Base-by-base conservation (phyloP, 1,284 basidiomycete species). In the Boletus holoroseus region DNA sequence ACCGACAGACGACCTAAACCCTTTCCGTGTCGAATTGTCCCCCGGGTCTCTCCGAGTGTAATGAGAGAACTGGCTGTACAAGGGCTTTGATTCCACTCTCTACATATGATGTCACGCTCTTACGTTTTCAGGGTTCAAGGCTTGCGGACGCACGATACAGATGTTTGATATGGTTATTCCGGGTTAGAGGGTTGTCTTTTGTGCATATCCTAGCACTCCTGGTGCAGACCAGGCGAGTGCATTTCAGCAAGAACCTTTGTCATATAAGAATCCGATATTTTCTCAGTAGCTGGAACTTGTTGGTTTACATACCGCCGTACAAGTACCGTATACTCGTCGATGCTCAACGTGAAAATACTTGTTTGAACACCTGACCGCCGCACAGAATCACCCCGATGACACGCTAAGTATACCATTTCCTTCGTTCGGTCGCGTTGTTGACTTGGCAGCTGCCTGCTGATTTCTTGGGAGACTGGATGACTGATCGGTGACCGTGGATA, bases 21-120 rank as follows among this genome's bases (percentile, higher is more conserved):
- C 5, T 64, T 62, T 44, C 62, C 56, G 1, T 66, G 61, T 41
- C 39, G 45, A 37, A 49, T 67, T 34, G 41, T 54, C 6, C 51
- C 66, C 2, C 55, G 62, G 20, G 36, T 34, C 22, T 44, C 61
- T 34, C 35, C 34, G 7, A 38, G 9, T 18, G 18, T 15, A 5
- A 50, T 51, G 35, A 55, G 47, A 32, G 53, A 34, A 36, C 22
- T 67, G 22, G 49, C 37, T 34, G 24, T 32, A 27, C 53, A 45
- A 40, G 28, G n/a, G n/a, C n/a, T n/a, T n/a, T n/a, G n/a, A n/a
- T n/a, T n/a, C n/a, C n/a, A n/a, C n/a, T 24, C 16, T 30, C 8
- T 20, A 30, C 13, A 5, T 20, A 26, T 16, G n/a, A 44, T 20
- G 4, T 51, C 7, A 7, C 22, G 20, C 20, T 30, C 8, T 53